Evolutionary conservation across 2,329 filamentous ascomycete genomes (phyloP).

Genomic region (Fusarium hainanense): DNA sequence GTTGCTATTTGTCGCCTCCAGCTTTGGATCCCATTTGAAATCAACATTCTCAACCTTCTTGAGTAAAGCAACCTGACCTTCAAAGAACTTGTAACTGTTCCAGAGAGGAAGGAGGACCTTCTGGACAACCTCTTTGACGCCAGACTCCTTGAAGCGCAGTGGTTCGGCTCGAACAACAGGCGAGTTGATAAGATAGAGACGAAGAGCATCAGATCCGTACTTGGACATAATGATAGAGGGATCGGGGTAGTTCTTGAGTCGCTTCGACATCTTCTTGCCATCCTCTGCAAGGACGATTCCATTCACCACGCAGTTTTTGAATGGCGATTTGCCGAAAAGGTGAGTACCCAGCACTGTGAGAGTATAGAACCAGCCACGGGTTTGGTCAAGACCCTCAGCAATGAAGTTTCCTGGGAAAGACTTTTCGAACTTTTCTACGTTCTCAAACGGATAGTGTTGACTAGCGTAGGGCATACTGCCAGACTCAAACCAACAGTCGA

Average conservation of each 20-base stretch:
- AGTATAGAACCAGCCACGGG: conserved; percentile 97
- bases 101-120: conserved; percentile 91
- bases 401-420: conserved; percentile 95
- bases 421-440: conserved; percentile 81
- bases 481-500: conserved; percentile 98
- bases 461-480: conserved; percentile 95
- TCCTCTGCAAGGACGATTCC: conserved; percentile 94
- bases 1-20: conserved; percentile 82
- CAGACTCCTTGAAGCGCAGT: conserved; percentile 88
- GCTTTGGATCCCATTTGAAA: conserved; percentile 80
- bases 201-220: conserved; percentile 91
- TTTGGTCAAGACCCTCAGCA: conserved; percentile 92
- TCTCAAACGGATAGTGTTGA: conserved; percentile 92
- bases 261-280: conserved; percentile 99
- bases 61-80: conserved; percentile 83
- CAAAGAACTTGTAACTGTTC: conserved; percentile 98
- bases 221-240: conserved; percentile 83
- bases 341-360: conserved; percentile 88
- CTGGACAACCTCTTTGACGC: conserved; percentile 93
- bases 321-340: conserved; percentile 84
- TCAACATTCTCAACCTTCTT: conserved; percentile 86
- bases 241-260: conserved; percentile 95
- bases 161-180: conserved; percentile 93
- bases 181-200: conserved; percentile 96
- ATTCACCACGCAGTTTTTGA: conserved; percentile 97